These are phyloP conservation scores for Cucumis cinereus DNA, from an alignment of 306 rosid species.

Conservation along the genomic window DNA sequence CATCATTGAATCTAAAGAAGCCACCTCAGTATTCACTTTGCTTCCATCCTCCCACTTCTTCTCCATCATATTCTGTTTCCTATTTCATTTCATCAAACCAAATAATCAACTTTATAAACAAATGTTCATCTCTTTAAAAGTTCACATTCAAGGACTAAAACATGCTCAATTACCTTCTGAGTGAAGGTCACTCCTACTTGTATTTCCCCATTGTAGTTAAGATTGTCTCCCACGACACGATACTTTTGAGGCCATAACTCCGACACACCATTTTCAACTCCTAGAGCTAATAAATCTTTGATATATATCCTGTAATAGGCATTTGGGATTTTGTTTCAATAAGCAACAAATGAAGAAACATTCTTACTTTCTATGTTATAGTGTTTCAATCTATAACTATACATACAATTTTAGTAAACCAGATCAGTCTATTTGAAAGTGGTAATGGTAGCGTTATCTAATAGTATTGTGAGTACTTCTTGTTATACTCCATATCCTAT, in stretches of 20 bases:
- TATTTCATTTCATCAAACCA: slow-evolving; percentile 17
- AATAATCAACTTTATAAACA: neutral
- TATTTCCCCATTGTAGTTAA: slow-evolving; percentile 57
- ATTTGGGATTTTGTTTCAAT: neutral
- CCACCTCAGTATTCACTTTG: slow-evolving; percentile 20
- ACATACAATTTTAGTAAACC: too few relatives aligned
- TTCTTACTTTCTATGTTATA: too few relatives aligned
- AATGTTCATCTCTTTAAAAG: neutral
- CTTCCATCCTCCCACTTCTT: slow-evolving; percentile 63
- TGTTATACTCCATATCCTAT: too few relatives aligned
- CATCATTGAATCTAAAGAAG: slow-evolving; percentile 7
- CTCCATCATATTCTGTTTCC: slow-evolving; percentile 25
- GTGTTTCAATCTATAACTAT: too few relatives aligned
- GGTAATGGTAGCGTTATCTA: too few relatives aligned
- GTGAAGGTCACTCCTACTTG: slow-evolving; percentile 62
- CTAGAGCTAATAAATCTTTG: slow-evolving; percentile 46
- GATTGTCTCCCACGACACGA: slow-evolving; percentile 36
- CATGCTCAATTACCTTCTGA: slow-evolving; percentile 21
- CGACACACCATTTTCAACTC: slow-evolving; percentile 47
- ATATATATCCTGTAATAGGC: slow-evolving; percentile 27
- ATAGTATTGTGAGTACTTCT: too few relatives aligned
- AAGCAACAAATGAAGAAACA: neutral
- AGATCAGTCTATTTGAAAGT: too few relatives aligned
- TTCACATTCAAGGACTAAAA: neutral
- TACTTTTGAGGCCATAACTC: slow-evolving; percentile 42